Conservation (phyloP, 257 asterid genomes). For the Nicotiana noctiflora region DNA sequence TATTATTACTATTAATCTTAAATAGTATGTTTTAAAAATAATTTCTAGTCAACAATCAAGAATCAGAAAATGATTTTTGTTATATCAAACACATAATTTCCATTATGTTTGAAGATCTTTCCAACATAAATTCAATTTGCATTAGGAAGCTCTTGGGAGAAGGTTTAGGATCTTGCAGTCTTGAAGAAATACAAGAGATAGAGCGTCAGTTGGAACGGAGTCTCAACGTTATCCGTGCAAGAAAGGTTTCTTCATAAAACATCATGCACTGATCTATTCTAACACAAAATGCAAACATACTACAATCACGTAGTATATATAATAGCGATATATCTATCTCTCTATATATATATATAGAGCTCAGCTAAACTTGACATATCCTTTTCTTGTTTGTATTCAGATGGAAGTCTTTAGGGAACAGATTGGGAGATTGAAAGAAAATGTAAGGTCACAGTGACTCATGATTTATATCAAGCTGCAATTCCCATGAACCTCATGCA, state of each 20-base stretch:
- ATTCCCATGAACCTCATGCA: not conserved
- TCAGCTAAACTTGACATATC: not conserved
- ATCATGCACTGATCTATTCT: not conserved
- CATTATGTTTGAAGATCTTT: not conserved
- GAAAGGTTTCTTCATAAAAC: constrained; percentile 39
- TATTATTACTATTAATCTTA: too few species aligned
- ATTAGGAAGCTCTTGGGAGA: constrained; percentile 80
- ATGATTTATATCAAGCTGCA: not conserved
- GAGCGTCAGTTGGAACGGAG: constrained; percentile 80
- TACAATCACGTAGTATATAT: too few species aligned
- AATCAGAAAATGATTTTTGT: not conserved
- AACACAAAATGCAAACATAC: too few species aligned
- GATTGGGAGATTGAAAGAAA: constrained; percentile 56
- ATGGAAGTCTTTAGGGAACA: constrained; percentile 72
- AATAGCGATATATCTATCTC: too few species aligned
- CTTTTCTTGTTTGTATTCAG: constrained; percentile 23
- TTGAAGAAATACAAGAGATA: constrained; percentile 64
- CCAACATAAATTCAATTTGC: not conserved
- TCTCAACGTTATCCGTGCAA: constrained; percentile 50
- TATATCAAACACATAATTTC: not conserved
- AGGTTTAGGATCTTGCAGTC: constrained; percentile 47
- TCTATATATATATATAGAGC: not conserved
- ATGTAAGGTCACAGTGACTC: constrained; percentile 29
- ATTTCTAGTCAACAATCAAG: not conserved
- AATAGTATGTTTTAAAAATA: too few species aligned